Base-by-base conservation (phyloP, 495 filamentous ascomycete species). In the Pseudoneurospora amorphoporcata region DNA sequence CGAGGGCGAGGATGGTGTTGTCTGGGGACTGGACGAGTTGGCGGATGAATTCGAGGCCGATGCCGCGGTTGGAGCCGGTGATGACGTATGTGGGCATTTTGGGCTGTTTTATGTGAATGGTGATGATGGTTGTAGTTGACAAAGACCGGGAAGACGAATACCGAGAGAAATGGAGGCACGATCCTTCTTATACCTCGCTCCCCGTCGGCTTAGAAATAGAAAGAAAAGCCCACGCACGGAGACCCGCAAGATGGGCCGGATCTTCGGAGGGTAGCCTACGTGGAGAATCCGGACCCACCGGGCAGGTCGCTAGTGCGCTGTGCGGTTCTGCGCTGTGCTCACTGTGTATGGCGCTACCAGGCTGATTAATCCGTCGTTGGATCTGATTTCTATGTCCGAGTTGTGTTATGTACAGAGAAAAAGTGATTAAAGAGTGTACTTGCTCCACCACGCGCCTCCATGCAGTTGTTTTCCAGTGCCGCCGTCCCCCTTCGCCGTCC, bases 41-140 rank as follows among this genome's bases (percentile, higher is more conserved):
- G 41, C 84, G 83, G 32, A 87, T 79, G 71, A 87, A 84, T 70
- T 88, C 86, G 75, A 83, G 84, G 70, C 87, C 87, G 71, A 89
- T 77, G 72, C 87, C 87, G 37, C 85, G 84, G 77, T 87, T 87
- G 16, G 86, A 83, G 71, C 87, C 87, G 19, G 87, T 88, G 75
- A 89, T 83, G 69, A 82, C 81, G 73, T 86, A 88, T 61, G 83
- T 81, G 70, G 85, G 82, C 87, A 89, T 88, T 42, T 68, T 82
- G 23, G 23, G 23, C 23, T 23, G 23, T 23, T 23, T 23, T 23
- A 23, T 23, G 23, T 23, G 23, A 23, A 23, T 23, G 23, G 23
- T 35, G 12, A 1, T 68, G 8, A 16, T 14, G 69, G 41, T 19
- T n/a, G 39, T 41, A 19, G 3, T 41, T 70, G 2, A 58, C 12